Conservation (phyloP, 805 yeast species). For the Peterozyma xylosa region DNA sequence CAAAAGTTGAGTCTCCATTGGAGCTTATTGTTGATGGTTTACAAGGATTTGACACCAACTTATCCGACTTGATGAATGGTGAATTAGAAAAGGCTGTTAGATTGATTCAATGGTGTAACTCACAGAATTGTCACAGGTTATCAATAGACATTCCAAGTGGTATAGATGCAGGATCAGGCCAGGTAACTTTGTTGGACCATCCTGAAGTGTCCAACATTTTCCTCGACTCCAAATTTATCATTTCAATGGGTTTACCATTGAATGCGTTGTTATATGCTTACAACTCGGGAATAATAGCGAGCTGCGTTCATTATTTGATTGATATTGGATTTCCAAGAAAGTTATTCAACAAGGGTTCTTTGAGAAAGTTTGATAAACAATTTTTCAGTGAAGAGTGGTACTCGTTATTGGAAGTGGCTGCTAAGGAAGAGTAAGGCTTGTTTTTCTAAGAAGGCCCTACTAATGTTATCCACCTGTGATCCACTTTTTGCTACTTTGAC, state of each 20-base stretch:
- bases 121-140: conserved; percentile 35
- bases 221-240: conserved; percentile 47
- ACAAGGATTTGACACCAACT: conserved; percentile 72
- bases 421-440: background rate
- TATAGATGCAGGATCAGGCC: conserved; percentile 76
- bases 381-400: conserved; percentile 19
- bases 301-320: conserved; percentile 47
- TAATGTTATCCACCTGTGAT: too few relatives aligned
- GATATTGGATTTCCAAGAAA: conserved; percentile 67
- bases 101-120: conserved; percentile 64
- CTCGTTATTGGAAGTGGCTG: conserved; percentile 7
- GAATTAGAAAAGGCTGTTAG: conserved; percentile 32
- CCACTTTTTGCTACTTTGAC: too few relatives aligned
- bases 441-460: too few relatives aligned
- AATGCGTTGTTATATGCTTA: conserved; percentile 56
- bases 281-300: conserved; percentile 41
- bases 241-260: conserved; percentile 69
- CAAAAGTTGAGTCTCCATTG: conserved; percentile 59
- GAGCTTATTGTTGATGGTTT: conserved; percentile 78
- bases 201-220: background rate
- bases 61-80: conserved; percentile 46
- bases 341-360: conserved; percentile 34
- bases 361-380: conserved; percentile 39
- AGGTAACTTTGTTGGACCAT: conserved; percentile 23
- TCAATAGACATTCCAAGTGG: conserved; percentile 83